Conservation (phyloP, 2,329 filamentous ascomycete genomes). For the Diplodia sapinea region DNA sequence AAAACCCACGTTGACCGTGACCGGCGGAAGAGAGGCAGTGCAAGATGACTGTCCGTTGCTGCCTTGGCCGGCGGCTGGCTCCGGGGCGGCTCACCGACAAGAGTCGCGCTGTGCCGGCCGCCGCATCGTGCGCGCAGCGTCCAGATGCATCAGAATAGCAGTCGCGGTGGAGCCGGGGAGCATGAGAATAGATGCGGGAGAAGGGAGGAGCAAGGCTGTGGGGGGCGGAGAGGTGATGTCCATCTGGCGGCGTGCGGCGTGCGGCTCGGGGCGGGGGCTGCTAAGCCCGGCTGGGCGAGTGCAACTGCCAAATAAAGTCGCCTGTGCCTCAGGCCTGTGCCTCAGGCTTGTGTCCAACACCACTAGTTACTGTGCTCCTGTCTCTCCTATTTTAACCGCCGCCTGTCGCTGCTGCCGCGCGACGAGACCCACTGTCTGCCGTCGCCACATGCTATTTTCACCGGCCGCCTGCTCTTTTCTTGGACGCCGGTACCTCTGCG, state of each 20-base stretch:
- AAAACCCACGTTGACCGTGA: slow-evolving; percentile 10
- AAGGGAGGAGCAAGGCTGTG: slow-evolving; percentile 9
- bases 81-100: slow-evolving; percentile 12
- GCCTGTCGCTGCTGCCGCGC: not conserved
- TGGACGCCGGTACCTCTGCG: not conserved
- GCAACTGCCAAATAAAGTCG: slow-evolving; percentile 14
- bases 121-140: not conserved
- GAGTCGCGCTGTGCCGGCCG: not conserved
- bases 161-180: slow-evolving; percentile 7
- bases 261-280: slow-evolving; percentile 12
- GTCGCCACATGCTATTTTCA: not conserved
- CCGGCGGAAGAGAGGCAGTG: slow-evolving; percentile 6
- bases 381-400: slow-evolving; percentile 18
- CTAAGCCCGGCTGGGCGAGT: not conserved
- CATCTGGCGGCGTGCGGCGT: not conserved
- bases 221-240: slow-evolving; percentile 15
- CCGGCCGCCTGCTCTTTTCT: slow-evolving; percentile 4
- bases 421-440: not conserved
- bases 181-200: slow-evolving; percentile 5
- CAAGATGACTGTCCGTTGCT: slow-evolving; percentile 23
- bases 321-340: not conserved
- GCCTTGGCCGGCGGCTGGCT: slow-evolving; percentile 15
- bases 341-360: not conserved
- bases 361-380: slow-evolving; percentile 8
- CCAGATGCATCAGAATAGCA: slow-evolving; percentile 20